These are phyloP conservation scores for Pseudoperonospora humuli DNA, from an alignment of 352 stramenopile genomes.

Conservation along the genomic window DNA sequence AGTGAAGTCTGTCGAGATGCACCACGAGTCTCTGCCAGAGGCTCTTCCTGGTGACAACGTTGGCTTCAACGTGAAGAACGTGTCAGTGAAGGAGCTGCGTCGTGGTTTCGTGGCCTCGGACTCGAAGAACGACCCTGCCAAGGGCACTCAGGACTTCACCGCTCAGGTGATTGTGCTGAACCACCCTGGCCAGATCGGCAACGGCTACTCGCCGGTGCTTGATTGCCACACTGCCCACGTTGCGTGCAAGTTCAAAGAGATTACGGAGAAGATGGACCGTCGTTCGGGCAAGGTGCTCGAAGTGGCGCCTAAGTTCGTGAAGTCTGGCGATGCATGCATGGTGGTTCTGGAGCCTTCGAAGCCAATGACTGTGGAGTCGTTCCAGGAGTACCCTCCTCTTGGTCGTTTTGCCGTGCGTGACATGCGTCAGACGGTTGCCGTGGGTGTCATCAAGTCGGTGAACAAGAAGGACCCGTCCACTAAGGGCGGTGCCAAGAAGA, in stretches of 20 bases:
- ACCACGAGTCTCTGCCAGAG: constrained; percentile 91
- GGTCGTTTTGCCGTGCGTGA: constrained; percentile 95
- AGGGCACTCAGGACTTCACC: constrained; percentile 80
- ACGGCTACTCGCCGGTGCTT: constrained; percentile 94
- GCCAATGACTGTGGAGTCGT: constrained; percentile 93
- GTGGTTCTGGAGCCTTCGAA: constrained; percentile 92
- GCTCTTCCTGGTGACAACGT: constrained; percentile 93
- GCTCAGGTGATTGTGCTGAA: constrained; percentile 96
- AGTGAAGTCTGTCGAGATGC: constrained; percentile 96
- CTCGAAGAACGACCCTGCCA: constrained; percentile 88
- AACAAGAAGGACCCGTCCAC: constrained; percentile 62
- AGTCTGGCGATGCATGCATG: constrained; percentile 94
- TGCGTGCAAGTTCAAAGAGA: constrained; percentile 92
- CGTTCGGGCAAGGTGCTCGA: constrained; percentile 92
- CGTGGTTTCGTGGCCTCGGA: constrained; percentile 93
- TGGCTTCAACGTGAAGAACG: constrained; percentile 96
- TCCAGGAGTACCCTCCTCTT: constrained; percentile 94
- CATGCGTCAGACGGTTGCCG: constrained; percentile 94
- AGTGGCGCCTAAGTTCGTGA: constrained; percentile 90
- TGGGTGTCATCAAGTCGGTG: constrained; percentile 95
- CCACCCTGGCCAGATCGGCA: constrained; percentile 88
- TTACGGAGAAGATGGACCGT: constrained; percentile 96
- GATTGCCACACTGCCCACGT: constrained; percentile 97
- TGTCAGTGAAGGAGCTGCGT: constrained; percentile 91
- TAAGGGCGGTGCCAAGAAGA: constrained; percentile 38